These are phyloP conservation scores for Kluyveromyces lactis DNA, from an alignment of 805 yeast species.

Conservation along the genomic window DNA sequence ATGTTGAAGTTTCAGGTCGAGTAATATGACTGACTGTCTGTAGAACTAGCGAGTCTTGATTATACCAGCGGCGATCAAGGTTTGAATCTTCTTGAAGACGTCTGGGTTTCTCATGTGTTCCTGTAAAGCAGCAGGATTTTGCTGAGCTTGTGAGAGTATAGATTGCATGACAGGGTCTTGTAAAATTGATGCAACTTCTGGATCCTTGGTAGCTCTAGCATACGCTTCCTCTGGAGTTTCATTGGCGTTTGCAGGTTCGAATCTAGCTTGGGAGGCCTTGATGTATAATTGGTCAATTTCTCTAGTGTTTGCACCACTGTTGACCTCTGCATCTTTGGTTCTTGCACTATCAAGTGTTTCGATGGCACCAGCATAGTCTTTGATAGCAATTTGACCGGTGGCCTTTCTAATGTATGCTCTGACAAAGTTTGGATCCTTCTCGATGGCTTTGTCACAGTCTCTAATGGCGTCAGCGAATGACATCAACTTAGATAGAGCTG, in stretches of 20 bases:
- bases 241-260: conserved; percentile 64
- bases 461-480: conserved; percentile 94
- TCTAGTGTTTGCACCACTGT: conserved; percentile 48
- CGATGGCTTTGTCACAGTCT: conserved; percentile 87
- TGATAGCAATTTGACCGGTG: conserved; percentile 82
- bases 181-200: conserved; percentile 84
- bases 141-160: conserved; percentile 86
- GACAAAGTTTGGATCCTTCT: conserved; percentile 77
- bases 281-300: conserved; percentile 79
- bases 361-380: conserved; percentile 72
- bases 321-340: conserved; percentile 55
- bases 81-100: conserved; percentile 76
- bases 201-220: conserved; percentile 84
- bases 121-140: conserved; percentile 91
- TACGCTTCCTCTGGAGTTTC: conserved; percentile 93
- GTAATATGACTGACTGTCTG: too few species aligned
- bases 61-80: conserved; percentile 92
- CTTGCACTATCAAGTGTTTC: conserved; percentile 78
- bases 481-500: conserved; percentile 87
- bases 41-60: conserved; percentile 69
- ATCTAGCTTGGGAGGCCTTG: conserved; percentile 73
- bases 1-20: too few species aligned
- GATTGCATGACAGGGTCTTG: conserved; percentile 96
- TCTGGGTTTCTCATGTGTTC: conserved; percentile 98
- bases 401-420: conserved; percentile 98